phyloP scores from a whole-genome alignment of 106 monocot species.

The Acanthochlamys bracteata region DNA sequence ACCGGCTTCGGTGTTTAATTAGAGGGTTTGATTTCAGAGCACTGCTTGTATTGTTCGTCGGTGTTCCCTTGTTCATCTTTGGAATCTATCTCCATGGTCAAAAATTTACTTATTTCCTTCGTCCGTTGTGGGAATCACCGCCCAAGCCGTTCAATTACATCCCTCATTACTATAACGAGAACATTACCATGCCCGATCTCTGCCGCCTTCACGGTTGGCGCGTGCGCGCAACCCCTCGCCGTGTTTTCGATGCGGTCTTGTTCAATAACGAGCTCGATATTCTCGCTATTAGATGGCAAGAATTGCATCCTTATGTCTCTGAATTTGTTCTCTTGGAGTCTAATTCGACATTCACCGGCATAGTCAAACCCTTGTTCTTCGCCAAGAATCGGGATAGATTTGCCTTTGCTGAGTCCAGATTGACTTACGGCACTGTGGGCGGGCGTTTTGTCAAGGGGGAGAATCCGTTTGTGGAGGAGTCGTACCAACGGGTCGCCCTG shows the following conservation, averaged over 20 bases:
- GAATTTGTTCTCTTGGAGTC: slow-evolving; percentile 89
- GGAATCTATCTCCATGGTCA: slow-evolving; percentile 63
- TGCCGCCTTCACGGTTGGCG: slow-evolving; percentile 85
- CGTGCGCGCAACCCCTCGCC: slow-evolving; percentile 62
- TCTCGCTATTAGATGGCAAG: slow-evolving; percentile 72
- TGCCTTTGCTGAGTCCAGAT: slow-evolving; percentile 41
- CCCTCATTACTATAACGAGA: slow-evolving; percentile 80
- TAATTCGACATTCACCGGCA: slow-evolving; percentile 87
- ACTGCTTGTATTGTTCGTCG: slow-evolving; percentile 44
- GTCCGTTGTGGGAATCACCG: slow-evolving; percentile 75
- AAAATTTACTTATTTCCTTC: slow-evolving; percentile 80
- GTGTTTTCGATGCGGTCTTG: slow-evolving; percentile 89
- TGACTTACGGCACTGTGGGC: slow-evolving; percentile 71
- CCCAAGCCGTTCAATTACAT: slow-evolving; percentile 72
- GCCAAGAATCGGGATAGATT: slow-evolving; percentile 41
- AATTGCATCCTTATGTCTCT: slow-evolving; percentile 71
- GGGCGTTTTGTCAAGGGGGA: slow-evolving; percentile 75
- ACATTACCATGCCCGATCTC: slow-evolving; percentile 52
- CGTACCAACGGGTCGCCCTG: slow-evolving; percentile 62
- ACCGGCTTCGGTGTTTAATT: slow-evolving; percentile 53
- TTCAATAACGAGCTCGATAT: slow-evolving; percentile 95
- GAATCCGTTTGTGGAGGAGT: slow-evolving; percentile 83
- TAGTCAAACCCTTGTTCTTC: slow-evolving; percentile 58
- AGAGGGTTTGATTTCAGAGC: slow-evolving; percentile 59
- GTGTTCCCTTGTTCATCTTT: slow-evolving; percentile 39